Conservation (phyloP, 2,329 filamentous ascomycete species). For the Beauveria bassiana region DNA sequence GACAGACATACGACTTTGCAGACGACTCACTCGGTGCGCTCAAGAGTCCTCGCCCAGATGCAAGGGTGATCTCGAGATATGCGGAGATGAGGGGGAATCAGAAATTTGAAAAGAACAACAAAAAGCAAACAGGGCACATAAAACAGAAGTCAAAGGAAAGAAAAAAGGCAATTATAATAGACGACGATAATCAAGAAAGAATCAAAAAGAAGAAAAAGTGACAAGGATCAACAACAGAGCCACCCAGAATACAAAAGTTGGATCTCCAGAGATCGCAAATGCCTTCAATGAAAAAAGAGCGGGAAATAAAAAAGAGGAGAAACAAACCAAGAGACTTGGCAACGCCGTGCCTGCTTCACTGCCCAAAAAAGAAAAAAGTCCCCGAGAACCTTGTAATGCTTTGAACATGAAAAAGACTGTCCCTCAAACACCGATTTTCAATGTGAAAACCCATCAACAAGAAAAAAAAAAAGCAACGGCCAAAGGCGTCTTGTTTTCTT, state of each 20-base stretch:
- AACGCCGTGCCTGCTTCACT: constrained; percentile 1
- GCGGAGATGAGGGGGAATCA: constrained; percentile 16
- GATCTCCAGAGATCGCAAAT: constrained; percentile 9
- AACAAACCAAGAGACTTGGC: background rate
- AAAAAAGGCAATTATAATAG: background rate
- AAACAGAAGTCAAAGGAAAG: background rate
- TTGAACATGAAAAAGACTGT: background rate
- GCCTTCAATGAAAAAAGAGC: background rate
- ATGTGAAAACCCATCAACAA: background rate
- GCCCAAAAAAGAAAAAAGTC: background rate
- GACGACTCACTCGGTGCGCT: background rate
- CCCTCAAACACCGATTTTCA: background rate
- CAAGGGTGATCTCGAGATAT: background rate
- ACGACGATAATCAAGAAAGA: background rate
- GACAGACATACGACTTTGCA: background rate
- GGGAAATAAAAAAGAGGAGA: background rate
- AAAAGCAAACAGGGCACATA: background rate
- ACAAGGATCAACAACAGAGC: background rate
- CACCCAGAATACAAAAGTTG: constrained; percentile 11
- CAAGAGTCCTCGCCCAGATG: background rate
- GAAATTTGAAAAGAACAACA: constrained; percentile 5
- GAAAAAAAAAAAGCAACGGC: background rate
- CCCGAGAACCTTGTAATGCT: background rate
- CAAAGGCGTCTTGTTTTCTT: background rate
- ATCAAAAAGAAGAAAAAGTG: background rate